phyloP scores from a whole-genome alignment of 805 yeast genomes.

The Wickerhamiella nectarea region DNA sequence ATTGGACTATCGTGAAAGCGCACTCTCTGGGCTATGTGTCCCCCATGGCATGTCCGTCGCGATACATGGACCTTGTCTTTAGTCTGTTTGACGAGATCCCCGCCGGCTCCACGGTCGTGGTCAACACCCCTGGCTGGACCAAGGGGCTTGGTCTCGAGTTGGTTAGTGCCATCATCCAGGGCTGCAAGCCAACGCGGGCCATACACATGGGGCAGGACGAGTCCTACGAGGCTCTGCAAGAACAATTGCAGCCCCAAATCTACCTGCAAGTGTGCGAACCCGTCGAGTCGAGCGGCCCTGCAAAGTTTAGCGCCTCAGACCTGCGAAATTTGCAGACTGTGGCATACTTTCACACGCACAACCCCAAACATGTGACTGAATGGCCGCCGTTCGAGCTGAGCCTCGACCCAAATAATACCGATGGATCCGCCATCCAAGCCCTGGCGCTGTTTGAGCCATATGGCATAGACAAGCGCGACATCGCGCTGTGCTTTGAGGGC shows the following conservation, averaged over 20 bases:
- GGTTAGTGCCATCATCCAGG: conserved; percentile 31
- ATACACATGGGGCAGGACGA: conserved; percentile 39
- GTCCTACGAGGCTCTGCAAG: conserved; percentile 18
- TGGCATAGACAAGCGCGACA: conserved; percentile 20
- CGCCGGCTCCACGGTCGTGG: conserved; percentile 31
- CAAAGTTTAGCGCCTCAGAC: conserved; percentile 17
- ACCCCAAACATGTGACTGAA: conserved; percentile 24
- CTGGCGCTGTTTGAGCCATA: conserved; percentile 18
- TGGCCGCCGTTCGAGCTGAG: conserved; percentile 24
- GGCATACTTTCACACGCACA: conserved; percentile 20
- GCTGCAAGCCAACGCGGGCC: conserved; percentile 41
- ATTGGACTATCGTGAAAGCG: conserved; percentile 16
- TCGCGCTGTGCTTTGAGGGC: conserved; percentile 23
- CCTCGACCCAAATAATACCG: conserved; percentile 14
- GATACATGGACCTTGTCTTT: conserved; percentile 35
- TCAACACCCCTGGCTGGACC: conserved; percentile 86
- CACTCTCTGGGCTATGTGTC: conserved; percentile 50
- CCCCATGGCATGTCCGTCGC: conserved; percentile 52
- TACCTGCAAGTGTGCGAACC: neutral
- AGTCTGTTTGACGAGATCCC: conserved; percentile 30
- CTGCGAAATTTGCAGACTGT: conserved; percentile 19
- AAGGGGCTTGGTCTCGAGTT: conserved; percentile 72
- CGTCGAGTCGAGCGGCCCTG: neutral
- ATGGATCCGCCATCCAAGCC: conserved; percentile 21
- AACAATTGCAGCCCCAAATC: conserved; percentile 12